phyloP scores from a whole-genome alignment of 2,329 filamentous ascomycete species.

The Ilyonectria sp. region DNA sequence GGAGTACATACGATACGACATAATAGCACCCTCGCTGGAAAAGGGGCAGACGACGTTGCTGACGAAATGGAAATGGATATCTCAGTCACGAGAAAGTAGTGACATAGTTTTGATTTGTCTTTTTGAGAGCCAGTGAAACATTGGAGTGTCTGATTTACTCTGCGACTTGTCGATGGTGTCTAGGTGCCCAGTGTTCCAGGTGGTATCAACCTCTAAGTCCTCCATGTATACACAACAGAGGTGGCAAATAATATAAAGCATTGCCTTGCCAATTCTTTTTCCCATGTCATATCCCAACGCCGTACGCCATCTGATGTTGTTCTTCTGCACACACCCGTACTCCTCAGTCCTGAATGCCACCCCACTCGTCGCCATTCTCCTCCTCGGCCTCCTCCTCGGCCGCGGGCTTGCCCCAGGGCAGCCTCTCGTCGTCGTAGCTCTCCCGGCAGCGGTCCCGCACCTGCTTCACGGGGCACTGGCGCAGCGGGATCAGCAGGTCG shows the following conservation, averaged over 20 bases:
- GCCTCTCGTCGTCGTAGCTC: slow-evolving; percentile 79
- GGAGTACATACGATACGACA: slow-evolving; percentile 19
- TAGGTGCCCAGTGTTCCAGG: slow-evolving; percentile 32
- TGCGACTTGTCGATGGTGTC: slow-evolving; percentile 31
- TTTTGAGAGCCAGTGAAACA: not conserved
- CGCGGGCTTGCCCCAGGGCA: slow-evolving; percentile 69
- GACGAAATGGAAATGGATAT: slow-evolving; percentile 26
- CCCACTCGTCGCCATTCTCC: slow-evolving; percentile 69
- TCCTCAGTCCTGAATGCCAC: slow-evolving; percentile 75
- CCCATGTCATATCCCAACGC: slow-evolving; percentile 43
- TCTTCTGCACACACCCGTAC: not conserved
- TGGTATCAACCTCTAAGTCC: slow-evolving; percentile 45
- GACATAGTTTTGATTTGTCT: not conserved
- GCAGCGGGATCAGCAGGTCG: slow-evolving; percentile 69
- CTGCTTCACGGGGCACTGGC: slow-evolving; percentile 76
- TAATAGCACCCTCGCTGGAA: slow-evolving; percentile 21
- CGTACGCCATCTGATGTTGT: slow-evolving; percentile 38
- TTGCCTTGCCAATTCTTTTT: slow-evolving; percentile 33
- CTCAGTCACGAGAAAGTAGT: not conserved
- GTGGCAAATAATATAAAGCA: slow-evolving; percentile 15
- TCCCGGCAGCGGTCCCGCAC: slow-evolving; percentile 80
- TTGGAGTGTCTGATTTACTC: not conserved
- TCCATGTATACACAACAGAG: slow-evolving; percentile 26
- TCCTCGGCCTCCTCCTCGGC: slow-evolving; percentile 57
- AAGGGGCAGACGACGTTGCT: slow-evolving; percentile 15